Evolutionary conservation across 2,329 filamentous ascomycete species (phyloP).

Genomic region (Ophiostoma perfectum): DNA sequence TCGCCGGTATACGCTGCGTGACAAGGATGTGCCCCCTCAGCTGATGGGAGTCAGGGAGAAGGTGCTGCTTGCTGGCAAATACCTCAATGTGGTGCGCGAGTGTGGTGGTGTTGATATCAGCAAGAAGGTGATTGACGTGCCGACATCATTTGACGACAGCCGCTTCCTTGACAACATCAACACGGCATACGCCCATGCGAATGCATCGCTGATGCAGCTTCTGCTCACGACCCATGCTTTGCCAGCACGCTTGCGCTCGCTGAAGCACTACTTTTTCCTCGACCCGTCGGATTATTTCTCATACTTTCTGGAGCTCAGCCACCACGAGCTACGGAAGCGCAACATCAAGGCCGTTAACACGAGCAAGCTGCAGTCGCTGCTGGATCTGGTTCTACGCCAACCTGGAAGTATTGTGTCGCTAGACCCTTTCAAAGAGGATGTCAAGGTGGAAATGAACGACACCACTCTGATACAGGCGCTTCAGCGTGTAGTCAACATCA

Average conservation of each 20-base stretch:
- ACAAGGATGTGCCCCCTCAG: conserved; percentile 86
- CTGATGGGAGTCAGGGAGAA: conserved; percentile 88
- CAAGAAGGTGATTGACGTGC: conserved; percentile 82
- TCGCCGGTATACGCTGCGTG: conserved; percentile 88
- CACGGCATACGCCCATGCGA: conserved; percentile 88
- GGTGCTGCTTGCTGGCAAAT: conserved; percentile 91
- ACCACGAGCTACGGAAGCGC: conserved; percentile 89
- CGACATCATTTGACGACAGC: conserved; percentile 83
- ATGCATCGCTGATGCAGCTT: conserved; percentile 84
- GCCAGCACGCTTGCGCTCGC: conserved; percentile 75
- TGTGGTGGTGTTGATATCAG: conserved; percentile 94
- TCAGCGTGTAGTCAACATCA: conserved; percentile 94
- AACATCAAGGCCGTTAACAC: conserved; percentile 84
- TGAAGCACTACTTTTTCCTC: conserved; percentile 99
- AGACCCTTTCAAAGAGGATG: conserved; percentile 96
- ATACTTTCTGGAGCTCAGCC: conserved; percentile 88
- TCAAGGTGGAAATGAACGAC: conserved; percentile 96
- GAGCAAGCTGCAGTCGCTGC: conserved; percentile 84
- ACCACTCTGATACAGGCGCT: conserved; percentile 87
- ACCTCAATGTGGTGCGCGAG: conserved; percentile 94
- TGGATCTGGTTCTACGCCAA: conserved; percentile 95
- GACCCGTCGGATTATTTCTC: conserved; percentile 97
- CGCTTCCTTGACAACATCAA: conserved; percentile 95
- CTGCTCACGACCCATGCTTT: conserved; percentile 89
- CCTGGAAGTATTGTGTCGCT: conserved; percentile 88